Conservation (phyloP, 192 early-diverging fungal species). For the Backusella liffmaniae region DNA sequence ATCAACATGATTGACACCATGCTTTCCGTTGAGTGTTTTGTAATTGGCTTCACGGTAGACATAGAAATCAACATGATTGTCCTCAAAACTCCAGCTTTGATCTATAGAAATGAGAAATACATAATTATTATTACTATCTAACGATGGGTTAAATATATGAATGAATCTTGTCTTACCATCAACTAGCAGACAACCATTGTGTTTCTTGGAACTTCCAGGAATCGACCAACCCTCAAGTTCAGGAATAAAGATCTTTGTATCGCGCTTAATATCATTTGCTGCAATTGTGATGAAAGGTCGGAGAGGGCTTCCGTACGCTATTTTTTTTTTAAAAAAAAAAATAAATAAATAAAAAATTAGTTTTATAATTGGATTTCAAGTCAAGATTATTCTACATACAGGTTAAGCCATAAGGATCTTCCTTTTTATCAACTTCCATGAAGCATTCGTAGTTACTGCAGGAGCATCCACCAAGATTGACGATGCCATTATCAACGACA, state of each 20-base stretch:
- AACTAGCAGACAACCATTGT: slow-evolving; percentile 39
- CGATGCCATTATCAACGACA: slow-evolving; percentile 22
- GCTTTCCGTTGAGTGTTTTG: slow-evolving; percentile 25
- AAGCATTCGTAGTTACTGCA: slow-evolving; percentile 39
- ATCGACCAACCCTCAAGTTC: slow-evolving; percentile 31
- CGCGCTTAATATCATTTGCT: slow-evolving; percentile 31
- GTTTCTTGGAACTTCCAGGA: slow-evolving; percentile 26
- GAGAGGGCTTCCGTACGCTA: slow-evolving; percentile 30
- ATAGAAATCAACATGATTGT: slow-evolving; percentile 36
- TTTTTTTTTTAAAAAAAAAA: neutral
- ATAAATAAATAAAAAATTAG: neutral
- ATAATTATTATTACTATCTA: too few species aligned
- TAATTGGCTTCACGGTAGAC: slow-evolving; percentile 26
- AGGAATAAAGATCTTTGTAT: slow-evolving; percentile 37
- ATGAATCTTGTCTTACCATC: slow-evolving; percentile 17
- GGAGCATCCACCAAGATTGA: slow-evolving; percentile 38
- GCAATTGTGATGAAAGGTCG: slow-evolving; percentile 38
- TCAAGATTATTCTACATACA: neutral
- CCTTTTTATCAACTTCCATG: slow-evolving; percentile 25
- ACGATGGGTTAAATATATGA: neutral
- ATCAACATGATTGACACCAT: slow-evolving; percentile 33
- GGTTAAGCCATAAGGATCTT: slow-evolving; percentile 37
- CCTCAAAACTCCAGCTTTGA: slow-evolving; percentile 37
- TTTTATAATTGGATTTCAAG: neutral
- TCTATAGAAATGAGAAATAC: neutral